These are phyloP conservation scores for Phyllosticta paracitricarpa DNA, from an alignment of 2,329 filamentous ascomycete genomes.

Conservation along the genomic window DNA sequence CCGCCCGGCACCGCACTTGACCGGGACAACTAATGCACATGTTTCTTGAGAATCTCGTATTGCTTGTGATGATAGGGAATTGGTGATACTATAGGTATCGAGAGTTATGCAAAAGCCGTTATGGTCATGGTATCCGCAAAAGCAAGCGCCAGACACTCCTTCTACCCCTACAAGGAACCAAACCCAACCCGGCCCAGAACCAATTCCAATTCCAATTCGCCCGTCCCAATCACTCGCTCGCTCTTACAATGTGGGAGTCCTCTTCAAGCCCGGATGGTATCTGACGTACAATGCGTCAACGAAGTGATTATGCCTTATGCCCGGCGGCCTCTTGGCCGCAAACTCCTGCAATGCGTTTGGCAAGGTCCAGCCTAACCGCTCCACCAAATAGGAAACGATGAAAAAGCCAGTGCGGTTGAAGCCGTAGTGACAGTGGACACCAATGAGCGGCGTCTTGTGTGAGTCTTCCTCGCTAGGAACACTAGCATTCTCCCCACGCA, in stretches of 20 bases:
- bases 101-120: neutral
- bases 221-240: neutral
- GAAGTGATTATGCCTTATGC: conserved; percentile 85
- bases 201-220: neutral
- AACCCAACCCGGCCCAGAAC: neutral
- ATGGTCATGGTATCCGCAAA: conserved; percentile 1
- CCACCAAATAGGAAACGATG: conserved; percentile 82
- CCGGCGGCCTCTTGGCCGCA: conserved; percentile 59
- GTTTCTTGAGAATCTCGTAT: neutral
- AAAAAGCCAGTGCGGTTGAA: conserved; percentile 93
- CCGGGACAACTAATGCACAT: neutral
- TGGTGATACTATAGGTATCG: neutral
- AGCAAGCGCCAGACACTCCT: neutral
- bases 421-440: conserved; percentile 90
- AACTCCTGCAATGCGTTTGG: conserved; percentile 74
- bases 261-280: conserved; percentile 37
- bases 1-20: too few relatives aligned
- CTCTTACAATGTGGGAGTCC: conserved; percentile 14
- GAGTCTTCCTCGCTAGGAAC: conserved; percentile 25
- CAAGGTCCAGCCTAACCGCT: conserved; percentile 61
- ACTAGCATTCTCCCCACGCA: conserved; percentile 18
- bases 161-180: neutral
- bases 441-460: conserved; percentile 45
- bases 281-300: conserved; percentile 72
- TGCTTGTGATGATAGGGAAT: neutral